These are phyloP conservation scores for Podospora pseudopauciseta DNA, from an alignment of 495 filamentous ascomycete genomes.

Conservation along the genomic window DNA sequence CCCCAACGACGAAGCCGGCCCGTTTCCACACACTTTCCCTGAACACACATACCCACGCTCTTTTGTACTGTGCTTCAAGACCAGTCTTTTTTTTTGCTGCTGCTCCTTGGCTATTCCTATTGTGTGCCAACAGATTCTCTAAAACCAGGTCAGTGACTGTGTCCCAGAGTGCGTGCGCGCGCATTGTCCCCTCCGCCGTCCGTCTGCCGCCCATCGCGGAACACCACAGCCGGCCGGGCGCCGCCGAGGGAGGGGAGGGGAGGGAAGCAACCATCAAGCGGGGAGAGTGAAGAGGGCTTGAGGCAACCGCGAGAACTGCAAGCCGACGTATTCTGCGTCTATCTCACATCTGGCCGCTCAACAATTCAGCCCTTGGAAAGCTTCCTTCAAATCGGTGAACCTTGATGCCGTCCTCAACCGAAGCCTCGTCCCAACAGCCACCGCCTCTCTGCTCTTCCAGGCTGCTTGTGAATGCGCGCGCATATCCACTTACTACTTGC, in stretches of 20 bases:
- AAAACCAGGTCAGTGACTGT: conserved; percentile 23
- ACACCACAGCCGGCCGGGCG: neutral
- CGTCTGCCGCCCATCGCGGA: neutral
- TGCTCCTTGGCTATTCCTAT: conserved; percentile 31
- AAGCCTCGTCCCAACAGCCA: neutral
- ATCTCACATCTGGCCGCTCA: neutral
- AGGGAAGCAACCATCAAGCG: neutral
- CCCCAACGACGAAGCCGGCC: conserved; percentile 24
- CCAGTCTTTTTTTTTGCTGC: conserved; percentile 24
- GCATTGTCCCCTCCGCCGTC: neutral
- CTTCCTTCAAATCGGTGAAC: neutral
- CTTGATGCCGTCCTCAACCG: neutral
- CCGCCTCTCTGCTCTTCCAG: neutral
- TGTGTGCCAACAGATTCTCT: conserved; percentile 35
- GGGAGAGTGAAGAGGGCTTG: too few relatives aligned
- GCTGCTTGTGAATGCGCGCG: neutral
- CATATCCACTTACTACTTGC: conserved; percentile 1
- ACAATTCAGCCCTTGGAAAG: neutral
- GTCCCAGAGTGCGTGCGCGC: neutral
- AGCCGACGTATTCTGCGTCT: neutral
- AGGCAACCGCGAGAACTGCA: neutral
- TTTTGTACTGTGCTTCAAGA: conserved; percentile 30
- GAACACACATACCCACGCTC: conserved; percentile 35
- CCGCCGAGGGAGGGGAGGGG: neutral
- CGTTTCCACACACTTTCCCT: conserved; percentile 24